Conservation (phyloP, 192 early-diverging fungal genomes). For the Podila epigama region DNA sequence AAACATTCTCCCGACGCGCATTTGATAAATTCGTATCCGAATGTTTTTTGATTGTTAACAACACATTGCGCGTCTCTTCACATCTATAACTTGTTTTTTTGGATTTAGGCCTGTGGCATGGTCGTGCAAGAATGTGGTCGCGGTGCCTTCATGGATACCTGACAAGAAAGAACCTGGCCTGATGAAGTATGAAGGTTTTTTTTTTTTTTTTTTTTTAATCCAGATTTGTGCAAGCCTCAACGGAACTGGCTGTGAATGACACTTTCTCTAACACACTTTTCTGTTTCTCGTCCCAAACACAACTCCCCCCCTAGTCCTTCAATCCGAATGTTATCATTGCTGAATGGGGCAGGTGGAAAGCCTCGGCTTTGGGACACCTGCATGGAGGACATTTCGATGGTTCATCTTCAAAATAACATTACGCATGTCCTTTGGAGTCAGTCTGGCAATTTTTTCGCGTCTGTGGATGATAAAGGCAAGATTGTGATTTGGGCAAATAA, state of each 20-base stretch:
- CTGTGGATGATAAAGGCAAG: slow-evolving; percentile 46
- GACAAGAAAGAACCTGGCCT: slow-evolving; percentile 34
- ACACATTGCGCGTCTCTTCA: too few relatives aligned
- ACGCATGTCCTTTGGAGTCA: slow-evolving; percentile 41
- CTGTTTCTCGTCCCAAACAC: background rate
- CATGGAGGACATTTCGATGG: slow-evolving; percentile 40
- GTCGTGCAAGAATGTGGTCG: slow-evolving; percentile 44
- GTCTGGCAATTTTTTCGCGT: slow-evolving; percentile 28
- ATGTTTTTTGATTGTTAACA: background rate
- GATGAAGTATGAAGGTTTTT: slow-evolving; percentile 45
- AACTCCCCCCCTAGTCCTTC: slow-evolving; percentile 19
- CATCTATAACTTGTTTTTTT: slow-evolving; percentile 6
- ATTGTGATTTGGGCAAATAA: slow-evolving; percentile 46
- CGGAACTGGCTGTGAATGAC: background rate
- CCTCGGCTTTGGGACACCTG: slow-evolving; percentile 35
- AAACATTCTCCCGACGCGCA: background rate
- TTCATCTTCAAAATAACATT: slow-evolving; percentile 37
- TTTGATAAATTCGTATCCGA: background rate
- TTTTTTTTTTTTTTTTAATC: too few relatives aligned
- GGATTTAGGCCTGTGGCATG: slow-evolving; percentile 41
- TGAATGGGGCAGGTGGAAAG: slow-evolving; percentile 22
- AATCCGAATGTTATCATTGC: slow-evolving; percentile 26
- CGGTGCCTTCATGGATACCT: slow-evolving; percentile 42
- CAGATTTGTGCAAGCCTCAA: background rate
- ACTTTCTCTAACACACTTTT: background rate